phyloP scores from a whole-genome alignment of 2,329 filamentous ascomycete species.

The Xylariaceae sp. region DNA sequence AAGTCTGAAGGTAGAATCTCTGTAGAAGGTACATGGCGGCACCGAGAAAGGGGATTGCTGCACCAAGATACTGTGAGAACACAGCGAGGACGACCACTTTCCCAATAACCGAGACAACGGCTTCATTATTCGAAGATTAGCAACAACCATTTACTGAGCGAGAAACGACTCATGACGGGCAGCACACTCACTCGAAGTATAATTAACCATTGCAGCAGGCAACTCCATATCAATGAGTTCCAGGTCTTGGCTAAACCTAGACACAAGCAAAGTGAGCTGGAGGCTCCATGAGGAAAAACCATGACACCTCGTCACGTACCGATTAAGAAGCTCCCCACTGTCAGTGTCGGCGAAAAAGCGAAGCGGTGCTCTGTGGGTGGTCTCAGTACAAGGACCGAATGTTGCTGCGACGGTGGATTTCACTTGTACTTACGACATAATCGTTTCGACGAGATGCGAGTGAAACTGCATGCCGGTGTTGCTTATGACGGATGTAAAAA shows the following conservation, averaged over 20 bases:
- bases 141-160: no score
- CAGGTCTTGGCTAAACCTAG: slow-evolving; percentile 8
- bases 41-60: slow-evolving; percentile 2
- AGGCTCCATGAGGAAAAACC: no score
- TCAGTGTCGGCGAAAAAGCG: slow-evolving; percentile 4
- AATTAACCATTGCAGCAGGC: slow-evolving; percentile 6
- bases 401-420: background rate
- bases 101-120: background rate
- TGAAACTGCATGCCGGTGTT: background rate
- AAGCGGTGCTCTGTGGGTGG: slow-evolving; percentile 1
- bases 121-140: background rate
- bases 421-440: background rate
- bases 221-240: slow-evolving; percentile 11
- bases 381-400: background rate
- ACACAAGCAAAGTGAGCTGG: no score
- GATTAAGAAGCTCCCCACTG: slow-evolving; percentile 5
- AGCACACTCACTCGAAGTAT: slow-evolving; percentile 7
- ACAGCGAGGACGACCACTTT: background rate
- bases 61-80: slow-evolving; percentile 1
- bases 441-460: background rate
- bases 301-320: background rate
- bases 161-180: no score
- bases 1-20: slow-evolving; percentile 9
- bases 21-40: slow-evolving; percentile 9
- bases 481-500: background rate